These are phyloP conservation scores for Coemansia sp. DNA, from an alignment of 192 early-diverging fungal genomes.

Conservation along the genomic window DNA sequence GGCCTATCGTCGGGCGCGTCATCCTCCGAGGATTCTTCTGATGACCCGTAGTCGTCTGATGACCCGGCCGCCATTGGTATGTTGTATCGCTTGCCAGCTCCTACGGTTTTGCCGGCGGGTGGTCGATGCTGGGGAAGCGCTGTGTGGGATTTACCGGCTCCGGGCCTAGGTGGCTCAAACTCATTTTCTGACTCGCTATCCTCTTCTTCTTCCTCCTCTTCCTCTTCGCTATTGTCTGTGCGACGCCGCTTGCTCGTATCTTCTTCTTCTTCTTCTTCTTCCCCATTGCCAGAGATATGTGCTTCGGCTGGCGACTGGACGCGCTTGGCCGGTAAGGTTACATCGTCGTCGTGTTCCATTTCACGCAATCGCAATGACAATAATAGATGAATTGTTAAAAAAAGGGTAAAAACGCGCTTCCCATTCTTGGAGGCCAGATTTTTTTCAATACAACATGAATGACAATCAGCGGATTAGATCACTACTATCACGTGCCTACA, in stretches of 20 bases:
- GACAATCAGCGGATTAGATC: neutral
- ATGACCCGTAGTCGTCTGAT: constrained; percentile 12
- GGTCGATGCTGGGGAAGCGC: constrained; percentile 5
- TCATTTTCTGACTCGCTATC: constrained; percentile 21
- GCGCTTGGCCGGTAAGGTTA: neutral
- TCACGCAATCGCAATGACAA: neutral
- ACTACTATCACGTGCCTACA: neutral
- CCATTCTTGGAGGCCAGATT: too few relatives aligned
- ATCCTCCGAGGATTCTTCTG: neutral
- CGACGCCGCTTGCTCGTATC: neutral
- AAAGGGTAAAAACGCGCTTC: neutral
- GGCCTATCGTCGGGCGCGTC: neutral
- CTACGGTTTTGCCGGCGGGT: constrained; percentile 44
- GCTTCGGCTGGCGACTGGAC: neutral
- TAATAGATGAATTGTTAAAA: neutral
- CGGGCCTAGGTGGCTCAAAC: constrained; percentile 13
- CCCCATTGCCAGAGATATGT: neutral
- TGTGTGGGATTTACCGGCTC: constrained; percentile 14
- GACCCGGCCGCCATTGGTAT: constrained; percentile 7
- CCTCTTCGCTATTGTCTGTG: neutral
- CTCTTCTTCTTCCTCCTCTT: neutral
- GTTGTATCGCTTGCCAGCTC: constrained; percentile 39
- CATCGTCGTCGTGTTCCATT: constrained; percentile 7
- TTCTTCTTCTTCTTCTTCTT: neutral
- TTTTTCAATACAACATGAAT: too few relatives aligned